phyloP scores from a whole-genome alignment of 345 rosid species.

The Gossypium herbaceum region DNA sequence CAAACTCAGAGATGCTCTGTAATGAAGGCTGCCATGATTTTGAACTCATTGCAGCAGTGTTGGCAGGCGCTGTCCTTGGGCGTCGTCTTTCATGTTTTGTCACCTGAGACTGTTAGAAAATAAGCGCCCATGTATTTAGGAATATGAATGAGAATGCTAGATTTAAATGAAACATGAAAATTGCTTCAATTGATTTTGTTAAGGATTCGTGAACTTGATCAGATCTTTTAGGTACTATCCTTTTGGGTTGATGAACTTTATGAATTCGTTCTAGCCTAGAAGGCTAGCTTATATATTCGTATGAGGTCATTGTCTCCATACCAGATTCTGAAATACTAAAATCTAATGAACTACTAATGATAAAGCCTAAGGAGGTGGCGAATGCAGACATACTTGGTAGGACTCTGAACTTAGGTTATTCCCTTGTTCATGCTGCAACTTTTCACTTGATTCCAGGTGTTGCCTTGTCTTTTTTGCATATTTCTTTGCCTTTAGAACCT shows the following conservation, averaged over 20 bases:
- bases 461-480: constrained; percentile 61
- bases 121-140: not conserved
- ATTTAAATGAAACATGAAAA: not conserved
- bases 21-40: constrained; percentile 86
- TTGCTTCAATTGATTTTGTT: not conserved
- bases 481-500: constrained; percentile 78
- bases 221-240: not conserved
- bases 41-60: constrained; percentile 40
- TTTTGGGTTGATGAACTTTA: not conserved
- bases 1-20: constrained; percentile 81
- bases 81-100: constrained; percentile 48
- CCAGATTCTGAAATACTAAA: not conserved
- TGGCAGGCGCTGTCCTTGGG: constrained; percentile 36
- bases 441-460: constrained; percentile 43
- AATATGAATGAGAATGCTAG: not conserved
- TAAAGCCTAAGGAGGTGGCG: not conserved
- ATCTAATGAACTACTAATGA: not conserved
- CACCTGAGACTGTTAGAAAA: constrained; percentile 32
- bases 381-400: constrained; percentile 21
- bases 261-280: not conserved
- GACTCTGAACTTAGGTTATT: constrained; percentile 26
- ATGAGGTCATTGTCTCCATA: not conserved
- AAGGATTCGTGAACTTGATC: not conserved
- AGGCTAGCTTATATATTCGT: not conserved
- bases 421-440: constrained; percentile 25